A percentile compares a stretch with the other conserved stretches of the same genome.
Evolutionary conservation across 108 stramenopile genomes (phyloP).

Genomic region (Conticribra weissflogii): DNA sequence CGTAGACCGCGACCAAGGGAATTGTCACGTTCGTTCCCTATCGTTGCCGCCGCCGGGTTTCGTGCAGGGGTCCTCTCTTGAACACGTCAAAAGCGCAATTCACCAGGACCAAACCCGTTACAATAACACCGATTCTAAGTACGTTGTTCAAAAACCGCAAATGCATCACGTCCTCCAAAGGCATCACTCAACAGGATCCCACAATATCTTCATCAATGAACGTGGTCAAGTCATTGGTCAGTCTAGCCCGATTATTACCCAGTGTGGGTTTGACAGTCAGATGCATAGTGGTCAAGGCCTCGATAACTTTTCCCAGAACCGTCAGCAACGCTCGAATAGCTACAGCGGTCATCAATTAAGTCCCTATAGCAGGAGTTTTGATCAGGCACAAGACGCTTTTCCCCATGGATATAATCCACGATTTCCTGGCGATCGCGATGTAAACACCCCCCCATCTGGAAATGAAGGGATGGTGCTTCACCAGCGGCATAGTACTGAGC

Average conservation of each 20-base stretch:
- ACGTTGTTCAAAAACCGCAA: constrained; percentile 22
- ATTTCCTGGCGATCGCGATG: constrained; percentile 14
- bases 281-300: constrained; percentile 8
- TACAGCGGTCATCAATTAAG: constrained; percentile 8
- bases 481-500: constrained; percentile 38
- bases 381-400: not conserved
- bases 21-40: constrained; percentile 5
- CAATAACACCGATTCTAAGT: not conserved
- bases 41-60: constrained; percentile 35
- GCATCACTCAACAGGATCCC: constrained; percentile 40
- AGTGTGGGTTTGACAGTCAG: constrained; percentile 17
- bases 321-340: constrained; percentile 24
- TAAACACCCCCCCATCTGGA: constrained; percentile 2
- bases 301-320: constrained; percentile 8
- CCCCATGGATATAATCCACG: constrained; percentile 1
- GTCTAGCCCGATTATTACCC: constrained; percentile 27
- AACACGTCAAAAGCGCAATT: constrained; percentile 15
- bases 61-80: constrained; percentile 2
- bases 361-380: not conserved
- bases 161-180: constrained; percentile 23
- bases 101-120: constrained; percentile 13
- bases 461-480: constrained; percentile 26
- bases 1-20: constrained; percentile 11
- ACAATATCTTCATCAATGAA: constrained; percentile 47
- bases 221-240: constrained; percentile 46